Conservation (phyloP, 2,329 filamentous ascomycete genomes). For the Magnaporthiopsis poae region DNA sequence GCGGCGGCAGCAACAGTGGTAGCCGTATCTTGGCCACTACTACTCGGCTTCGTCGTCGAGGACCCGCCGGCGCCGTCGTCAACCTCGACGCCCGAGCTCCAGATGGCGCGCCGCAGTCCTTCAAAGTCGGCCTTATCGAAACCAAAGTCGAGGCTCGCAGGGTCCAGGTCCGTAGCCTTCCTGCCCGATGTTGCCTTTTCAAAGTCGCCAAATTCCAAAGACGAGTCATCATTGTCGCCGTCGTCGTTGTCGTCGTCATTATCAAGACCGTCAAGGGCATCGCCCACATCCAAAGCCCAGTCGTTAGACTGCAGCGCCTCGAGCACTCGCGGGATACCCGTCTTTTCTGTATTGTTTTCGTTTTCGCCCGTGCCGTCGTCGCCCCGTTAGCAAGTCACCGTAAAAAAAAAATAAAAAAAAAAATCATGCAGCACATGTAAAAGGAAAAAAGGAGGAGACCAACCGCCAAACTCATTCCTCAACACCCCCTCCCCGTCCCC, state of each 20-base stretch:
- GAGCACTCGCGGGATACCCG: slow-evolving; percentile 39
- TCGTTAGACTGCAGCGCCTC: slow-evolving; percentile 59
- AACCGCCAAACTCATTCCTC: slow-evolving; percentile 52
- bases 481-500: slow-evolving; percentile 23
- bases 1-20: too few relatives aligned
- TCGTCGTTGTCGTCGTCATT: slow-evolving; percentile 9
- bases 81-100: slow-evolving; percentile 26
- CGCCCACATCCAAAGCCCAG: slow-evolving; percentile 32
- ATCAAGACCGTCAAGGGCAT: slow-evolving; percentile 12
- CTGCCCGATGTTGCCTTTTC: slow-evolving; percentile 18
- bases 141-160: slow-evolving; percentile 40
- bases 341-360: slow-evolving; percentile 12
- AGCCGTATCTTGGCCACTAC: not conserved
- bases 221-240: slow-evolving; percentile 23
- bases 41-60: not conserved
- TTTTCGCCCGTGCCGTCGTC: too few relatives aligned
- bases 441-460: slow-evolving; percentile 16
- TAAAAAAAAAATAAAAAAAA: too few relatives aligned
- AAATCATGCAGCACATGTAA: too few relatives aligned
- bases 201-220: slow-evolving; percentile 25
- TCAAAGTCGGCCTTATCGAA: slow-evolving; percentile 44
- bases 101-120: slow-evolving; percentile 43
- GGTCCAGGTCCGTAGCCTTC: slow-evolving; percentile 30
- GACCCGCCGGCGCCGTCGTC: slow-evolving; percentile 9
- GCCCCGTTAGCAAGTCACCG: too few relatives aligned